Evolutionary conservation across 106 monocot genomes (phyloP), one percentile per base, ranked within the genome.

Genomic region (Amphibolis antarctica): DNA sequence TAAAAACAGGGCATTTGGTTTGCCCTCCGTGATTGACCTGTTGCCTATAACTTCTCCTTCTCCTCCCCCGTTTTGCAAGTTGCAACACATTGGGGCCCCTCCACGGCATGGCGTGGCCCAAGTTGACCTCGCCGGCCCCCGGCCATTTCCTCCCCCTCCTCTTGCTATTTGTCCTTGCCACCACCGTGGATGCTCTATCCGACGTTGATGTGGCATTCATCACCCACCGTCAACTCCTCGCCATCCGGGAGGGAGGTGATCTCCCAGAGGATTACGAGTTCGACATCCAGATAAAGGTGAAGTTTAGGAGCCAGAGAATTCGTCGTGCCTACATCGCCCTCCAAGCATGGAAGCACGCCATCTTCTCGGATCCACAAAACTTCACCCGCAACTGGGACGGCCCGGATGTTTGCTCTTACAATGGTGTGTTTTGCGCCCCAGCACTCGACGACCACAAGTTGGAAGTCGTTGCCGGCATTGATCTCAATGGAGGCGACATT

Each of bases 401-500:
- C 50, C 60, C 67, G 27, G 67, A 74, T 60, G 67, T 74, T 30
- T 74, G 74, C 52, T 59, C 67, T 60, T 74, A 74, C 61, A 67
- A 25, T 14, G 74, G 74, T 11, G 61, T 74, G 9, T 74, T 74
- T 52, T 74, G 74, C 61, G 60, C 66, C 25, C 30, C 49, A 4
- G 74, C 74, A 0, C 74, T 74, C n/a, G 74, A 74, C 14, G 74
- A 74, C 19, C 60, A 59, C 0, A 52, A 60, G 6, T n/a, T 67
- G 42, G 58, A 72, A 14, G 76, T 73, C 42, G 79, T 79, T 28
- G 72, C 79, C 24, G 79, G 79, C 10, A 48, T 76, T 18, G 75
- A 79, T 60, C 65, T 83, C 46, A 79, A 76, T 56, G 79, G 83
- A 4, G 79, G 71, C n/a, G 78, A 83, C 43, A 79, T 79, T 31